Evolutionary conservation across 345 rosid species (phyloP).

Genomic region (Mallotus nudiflorus): DNA sequence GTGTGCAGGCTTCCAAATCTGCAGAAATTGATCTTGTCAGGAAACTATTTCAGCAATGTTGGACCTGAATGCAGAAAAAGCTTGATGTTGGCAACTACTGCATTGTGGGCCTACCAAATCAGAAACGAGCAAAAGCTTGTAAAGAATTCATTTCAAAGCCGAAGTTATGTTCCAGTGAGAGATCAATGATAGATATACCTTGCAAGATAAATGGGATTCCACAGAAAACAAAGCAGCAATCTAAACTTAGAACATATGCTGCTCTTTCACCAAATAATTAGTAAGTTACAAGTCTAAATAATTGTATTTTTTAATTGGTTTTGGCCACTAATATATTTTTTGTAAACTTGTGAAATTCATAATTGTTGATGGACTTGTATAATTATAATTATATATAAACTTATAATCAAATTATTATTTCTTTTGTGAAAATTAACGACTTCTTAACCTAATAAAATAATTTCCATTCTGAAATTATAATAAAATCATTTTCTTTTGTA

Average conservation of each 20-base stretch:
- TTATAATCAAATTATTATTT: too few relatives aligned
- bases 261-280: conserved; percentile 29
- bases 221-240: conserved; percentile 2
- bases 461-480: too few relatives aligned
- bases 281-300: conserved; percentile 2
- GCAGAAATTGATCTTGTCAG: conserved; percentile 28
- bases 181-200: conserved; percentile 34
- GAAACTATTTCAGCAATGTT: conserved; percentile 59
- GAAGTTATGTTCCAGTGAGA: conserved; percentile 20
- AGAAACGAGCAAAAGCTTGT: conserved; percentile 39
- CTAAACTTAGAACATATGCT: conserved; percentile 21
- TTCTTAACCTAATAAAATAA: too few relatives aligned
- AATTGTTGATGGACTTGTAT: too few relatives aligned
- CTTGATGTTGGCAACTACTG: conserved; percentile 54
- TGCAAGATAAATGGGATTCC: conserved; percentile 22
- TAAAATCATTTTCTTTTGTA: too few relatives aligned
- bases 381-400: too few relatives aligned
- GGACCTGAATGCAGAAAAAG: conserved; percentile 47
- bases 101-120: conserved; percentile 51
- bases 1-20: conserved; percentile 48
- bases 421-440: too few relatives aligned
- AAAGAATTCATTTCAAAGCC: conserved; percentile 31
- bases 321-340: too few relatives aligned
- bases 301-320: too few relatives aligned
- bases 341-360: too few relatives aligned